Base-by-base conservation (phyloP, 2,329 filamentous ascomycete species). In the Aspergillus terreus region DNA sequence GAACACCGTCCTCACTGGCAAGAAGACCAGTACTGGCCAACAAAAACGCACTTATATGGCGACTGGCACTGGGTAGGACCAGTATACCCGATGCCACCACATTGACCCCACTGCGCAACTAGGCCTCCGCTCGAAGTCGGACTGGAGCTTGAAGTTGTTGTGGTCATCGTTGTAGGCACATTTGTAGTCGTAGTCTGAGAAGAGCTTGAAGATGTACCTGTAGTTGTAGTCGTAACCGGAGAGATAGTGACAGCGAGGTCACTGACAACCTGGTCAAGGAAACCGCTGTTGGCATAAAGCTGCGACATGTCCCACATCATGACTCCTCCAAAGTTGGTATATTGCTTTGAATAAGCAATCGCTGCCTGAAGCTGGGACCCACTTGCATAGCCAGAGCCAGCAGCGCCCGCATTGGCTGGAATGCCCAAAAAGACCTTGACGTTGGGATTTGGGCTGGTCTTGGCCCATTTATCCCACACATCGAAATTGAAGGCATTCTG, bases 301-400 rank as follows among this genome's bases (percentile, higher is more conserved):
- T 85, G 82, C 30, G 75, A 80, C 68, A 80, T 80, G 66, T 88
- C 85, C 85, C 84, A 87, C 70, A 86, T 75, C 84, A 87, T 86
- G 25, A 84, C 77, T 19, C 85, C 85, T 6, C 83, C 84, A 59
- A 87, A 87, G 66, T 78, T 85, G 3, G 71, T 66, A 62, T 79
- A 87, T 38, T 69, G 63, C 67, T 78, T 78, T 36, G 71, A 74
- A 59, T 81, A 85, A 25, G 73, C 50, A 55, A 87, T 76, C 27
- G 84, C 73, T 9, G 70, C 62, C 21, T 63, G 68, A 36, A 87
- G 71, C 15, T 73, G 66, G 15, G 60, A 58, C 2, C 76, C 75
- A 4, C 69, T 59, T 12, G 76, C 62, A 63, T 86, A 88, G 2
- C 84, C 84, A 2, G 71, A 72, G 3, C 81, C 80, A 2, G 80